These are phyloP conservation scores for Candida endomychidarum DNA, from an alignment of 805 yeast genomes.

Conservation along the genomic window DNA sequence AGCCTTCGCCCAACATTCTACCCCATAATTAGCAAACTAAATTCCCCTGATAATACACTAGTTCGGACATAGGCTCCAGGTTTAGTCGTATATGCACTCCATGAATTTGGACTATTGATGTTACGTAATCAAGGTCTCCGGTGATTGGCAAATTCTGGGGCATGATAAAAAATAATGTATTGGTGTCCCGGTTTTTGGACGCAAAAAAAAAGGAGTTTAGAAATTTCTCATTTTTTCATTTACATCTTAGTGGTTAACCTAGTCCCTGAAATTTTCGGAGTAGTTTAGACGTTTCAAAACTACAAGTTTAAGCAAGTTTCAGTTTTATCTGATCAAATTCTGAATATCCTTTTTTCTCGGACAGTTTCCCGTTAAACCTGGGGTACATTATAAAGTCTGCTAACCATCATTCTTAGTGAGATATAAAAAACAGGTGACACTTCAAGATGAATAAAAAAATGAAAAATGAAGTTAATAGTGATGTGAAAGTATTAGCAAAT, in stretches of 20 bases:
- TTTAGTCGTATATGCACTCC: constrained; percentile 7
- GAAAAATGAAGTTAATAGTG: constrained; percentile 6
- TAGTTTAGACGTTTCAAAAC: background rate
- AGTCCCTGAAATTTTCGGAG: constrained; percentile 2
- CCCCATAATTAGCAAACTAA: too few species aligned
- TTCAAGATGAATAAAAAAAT: constrained; percentile 1
- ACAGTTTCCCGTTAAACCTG: too few species aligned
- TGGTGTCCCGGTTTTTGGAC: background rate
- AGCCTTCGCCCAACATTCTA: too few species aligned
- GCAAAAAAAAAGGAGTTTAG: constrained; percentile 6
- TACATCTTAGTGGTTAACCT: constrained; percentile 1
- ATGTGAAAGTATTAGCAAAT: constrained; percentile 36
- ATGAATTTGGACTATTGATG: background rate
- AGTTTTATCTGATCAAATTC: too few species aligned
- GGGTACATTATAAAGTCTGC: too few species aligned
- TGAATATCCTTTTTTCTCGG: too few species aligned
- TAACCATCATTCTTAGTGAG: too few species aligned
- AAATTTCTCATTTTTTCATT: constrained; percentile 3
- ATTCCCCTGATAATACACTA: too few species aligned
- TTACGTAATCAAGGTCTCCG: constrained; percentile 1
- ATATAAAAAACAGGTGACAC: too few species aligned
- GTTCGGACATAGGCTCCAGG: too few species aligned
- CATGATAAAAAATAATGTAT: background rate
- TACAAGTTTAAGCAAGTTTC: background rate
- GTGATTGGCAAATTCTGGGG: constrained; percentile 6